Conservation (phyloP, 2,329 filamentous ascomycete species). For the Sarocladium strictum region DNA sequence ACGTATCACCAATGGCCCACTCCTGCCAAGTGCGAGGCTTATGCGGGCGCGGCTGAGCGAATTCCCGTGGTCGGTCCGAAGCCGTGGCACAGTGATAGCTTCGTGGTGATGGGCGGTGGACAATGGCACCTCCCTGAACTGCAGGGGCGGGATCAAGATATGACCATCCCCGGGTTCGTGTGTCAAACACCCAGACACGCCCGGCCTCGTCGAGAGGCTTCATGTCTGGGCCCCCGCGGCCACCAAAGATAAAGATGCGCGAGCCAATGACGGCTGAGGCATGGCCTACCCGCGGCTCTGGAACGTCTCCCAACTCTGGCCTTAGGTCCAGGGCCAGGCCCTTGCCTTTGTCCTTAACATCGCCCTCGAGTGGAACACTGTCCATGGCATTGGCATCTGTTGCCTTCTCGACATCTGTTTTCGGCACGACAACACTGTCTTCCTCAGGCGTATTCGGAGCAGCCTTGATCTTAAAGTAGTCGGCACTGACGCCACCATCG, state of each 20-base stretch:
- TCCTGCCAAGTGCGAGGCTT: constrained; percentile 42
- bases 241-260: constrained; percentile 76
- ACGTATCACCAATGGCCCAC: constrained; percentile 50
- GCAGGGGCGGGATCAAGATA: constrained; percentile 50
- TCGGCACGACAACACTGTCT: constrained; percentile 8
- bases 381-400: constrained; percentile 11
- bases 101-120: constrained; percentile 52
- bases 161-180: constrained; percentile 57
- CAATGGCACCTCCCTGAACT: constrained; percentile 33
- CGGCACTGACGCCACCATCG: constrained; percentile 40
- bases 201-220: constrained; percentile 68
- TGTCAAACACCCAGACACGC: constrained; percentile 70
- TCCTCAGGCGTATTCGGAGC: constrained; percentile 5
- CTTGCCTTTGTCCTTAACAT: constrained; percentile 33
- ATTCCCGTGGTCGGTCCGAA: constrained; percentile 50
- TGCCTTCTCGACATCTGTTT: background rate
- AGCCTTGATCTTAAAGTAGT: constrained; percentile 53
- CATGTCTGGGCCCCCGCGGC: constrained; percentile 64
- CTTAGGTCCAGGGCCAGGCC: constrained; percentile 21
- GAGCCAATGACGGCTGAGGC: constrained; percentile 62
- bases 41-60: constrained; percentile 26
- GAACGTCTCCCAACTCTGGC: constrained; percentile 40
- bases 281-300: constrained; percentile 65
- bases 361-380: constrained; percentile 4
- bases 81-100: constrained; percentile 64